phyloP scores from a whole-genome alignment of 768 basidiomycete species.

The Podaxis rugospora region DNA sequence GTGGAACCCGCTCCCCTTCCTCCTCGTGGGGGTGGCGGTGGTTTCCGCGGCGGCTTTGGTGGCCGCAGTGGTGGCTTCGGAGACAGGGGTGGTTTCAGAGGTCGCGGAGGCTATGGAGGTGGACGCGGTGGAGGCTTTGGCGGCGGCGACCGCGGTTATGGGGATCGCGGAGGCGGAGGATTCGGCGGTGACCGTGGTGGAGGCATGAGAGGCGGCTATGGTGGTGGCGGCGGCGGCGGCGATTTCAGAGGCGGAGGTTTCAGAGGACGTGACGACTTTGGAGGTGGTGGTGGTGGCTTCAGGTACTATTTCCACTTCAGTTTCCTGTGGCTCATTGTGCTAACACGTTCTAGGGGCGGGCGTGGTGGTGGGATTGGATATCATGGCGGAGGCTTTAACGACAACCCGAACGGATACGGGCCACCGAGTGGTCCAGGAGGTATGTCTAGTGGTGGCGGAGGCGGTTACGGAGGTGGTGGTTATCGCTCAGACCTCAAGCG shows the following conservation, averaged over 20 bases:
- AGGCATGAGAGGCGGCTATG: slow-evolving; percentile 41
- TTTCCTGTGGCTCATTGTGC: neutral
- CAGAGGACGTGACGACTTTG: slow-evolving; percentile 34
- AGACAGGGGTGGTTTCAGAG: slow-evolving; percentile 41
- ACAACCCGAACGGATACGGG: slow-evolving; percentile 49
- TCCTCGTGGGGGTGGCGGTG: slow-evolving; percentile 31
- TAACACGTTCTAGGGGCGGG: slow-evolving; percentile 41
- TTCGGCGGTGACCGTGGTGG: slow-evolving; percentile 30
- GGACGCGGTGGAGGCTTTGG: slow-evolving; percentile 36
- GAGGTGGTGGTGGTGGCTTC: slow-evolving; percentile 46
- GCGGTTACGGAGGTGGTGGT: slow-evolving; percentile 43
- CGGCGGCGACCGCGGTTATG: slow-evolving; percentile 31
- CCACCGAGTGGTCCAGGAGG: slow-evolving; percentile 39
- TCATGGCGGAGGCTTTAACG: slow-evolving; percentile 57
- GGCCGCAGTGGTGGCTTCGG: slow-evolving; percentile 42
- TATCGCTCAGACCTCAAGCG: slow-evolving; percentile 76
- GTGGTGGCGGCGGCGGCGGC: slow-evolving; percentile 36
- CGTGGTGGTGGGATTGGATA: slow-evolving; percentile 74
- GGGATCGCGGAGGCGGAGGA: slow-evolving; percentile 42
- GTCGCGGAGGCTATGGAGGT: slow-evolving; percentile 36
- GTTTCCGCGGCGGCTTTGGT: slow-evolving; percentile 30
- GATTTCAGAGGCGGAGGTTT: slow-evolving; percentile 30
- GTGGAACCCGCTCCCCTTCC: slow-evolving; percentile 40
- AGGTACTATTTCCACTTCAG: slow-evolving; percentile 31
- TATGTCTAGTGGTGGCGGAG: slow-evolving; percentile 35